These are phyloP conservation scores for Phyllostachys edulis DNA, from an alignment of 176 grass and related monocot species.

Conservation along the genomic window DNA sequence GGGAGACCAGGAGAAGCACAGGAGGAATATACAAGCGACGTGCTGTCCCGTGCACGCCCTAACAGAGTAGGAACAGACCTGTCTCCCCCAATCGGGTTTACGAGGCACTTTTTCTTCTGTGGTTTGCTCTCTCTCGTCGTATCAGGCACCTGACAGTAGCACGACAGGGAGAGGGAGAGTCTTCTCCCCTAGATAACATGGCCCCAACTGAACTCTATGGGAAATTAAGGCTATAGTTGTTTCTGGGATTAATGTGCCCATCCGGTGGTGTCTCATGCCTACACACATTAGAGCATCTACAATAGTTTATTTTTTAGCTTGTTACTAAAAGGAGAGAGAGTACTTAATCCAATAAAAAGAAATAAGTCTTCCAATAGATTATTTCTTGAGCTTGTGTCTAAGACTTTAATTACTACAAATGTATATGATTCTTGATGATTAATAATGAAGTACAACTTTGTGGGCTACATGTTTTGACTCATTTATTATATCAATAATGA, in stretches of 20 bases:
- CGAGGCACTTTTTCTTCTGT: constrained; percentile 46
- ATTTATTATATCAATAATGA: no score
- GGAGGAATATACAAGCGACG: constrained; percentile 45
- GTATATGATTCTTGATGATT: no score
- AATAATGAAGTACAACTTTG: no score
- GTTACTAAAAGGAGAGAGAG: no score
- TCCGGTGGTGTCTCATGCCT: no score
- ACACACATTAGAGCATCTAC: background rate
- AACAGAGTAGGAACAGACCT: constrained; percentile 40
- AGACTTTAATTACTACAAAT: no score
- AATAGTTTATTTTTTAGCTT: no score
- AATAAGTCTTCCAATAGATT: no score
- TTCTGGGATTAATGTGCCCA: background rate
- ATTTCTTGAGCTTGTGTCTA: no score
- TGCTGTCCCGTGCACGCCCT: constrained; percentile 35
- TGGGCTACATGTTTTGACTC: no score
- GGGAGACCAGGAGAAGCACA: constrained; percentile 48
- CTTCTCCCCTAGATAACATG: constrained; percentile 14
- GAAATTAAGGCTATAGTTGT: background rate
- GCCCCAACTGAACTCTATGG: background rate
- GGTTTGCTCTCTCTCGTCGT: constrained; percentile 19
- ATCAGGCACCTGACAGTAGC: constrained; percentile 20
- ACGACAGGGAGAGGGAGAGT: background rate
- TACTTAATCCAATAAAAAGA: no score
- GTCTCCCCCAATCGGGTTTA: constrained; percentile 47